Percentiles rank a stretch among this genome's conserved stretches.
Conservation (phyloP, 148 eudicot species). For the Fagopyrum esculentum region DNA sequence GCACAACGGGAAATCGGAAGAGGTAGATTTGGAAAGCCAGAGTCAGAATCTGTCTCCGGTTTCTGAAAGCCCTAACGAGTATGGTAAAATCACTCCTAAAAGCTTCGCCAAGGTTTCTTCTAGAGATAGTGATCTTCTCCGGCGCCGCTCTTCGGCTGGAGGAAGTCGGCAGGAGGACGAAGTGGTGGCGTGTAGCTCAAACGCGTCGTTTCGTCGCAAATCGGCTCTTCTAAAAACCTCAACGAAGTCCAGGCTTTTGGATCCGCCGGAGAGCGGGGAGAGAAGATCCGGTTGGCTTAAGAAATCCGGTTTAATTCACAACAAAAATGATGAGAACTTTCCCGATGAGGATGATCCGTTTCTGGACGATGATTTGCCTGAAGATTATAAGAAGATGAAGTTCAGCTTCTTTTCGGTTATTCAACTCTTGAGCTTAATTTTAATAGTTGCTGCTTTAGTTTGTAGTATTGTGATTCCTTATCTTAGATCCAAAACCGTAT, state of each 20-base stretch:
- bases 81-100: conserved; percentile 33
- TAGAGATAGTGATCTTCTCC: conserved; percentile 27
- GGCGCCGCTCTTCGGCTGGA: conserved; percentile 13
- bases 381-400: conserved; percentile 53
- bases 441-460: conserved; percentile 48
- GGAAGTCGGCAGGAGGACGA: conserved; percentile 29
- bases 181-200: conserved; percentile 50
- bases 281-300: conserved; percentile 20
- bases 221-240: conserved; percentile 38
- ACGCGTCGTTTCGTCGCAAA: conserved; percentile 41
- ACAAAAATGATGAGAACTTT: conserved; percentile 34
- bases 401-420: conserved; percentile 35
- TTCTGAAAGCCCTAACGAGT: conserved; percentile 24
- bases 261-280: conserved; percentile 45
- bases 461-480: conserved; percentile 47
- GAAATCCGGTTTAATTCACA: conserved; percentile 41
- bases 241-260: conserved; percentile 75
- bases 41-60: conserved; percentile 28
- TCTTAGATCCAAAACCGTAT: conserved; percentile 24
- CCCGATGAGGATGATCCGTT: conserved; percentile 90
- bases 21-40: conserved; percentile 22
- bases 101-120: conserved; percentile 35
- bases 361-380: conserved; percentile 71
- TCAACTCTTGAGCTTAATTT: conserved; percentile 52
- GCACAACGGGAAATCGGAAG: conserved; percentile 1